Conservation (phyloP, 75 land plant genomes). For the Pinus albicaulis region DNA sequence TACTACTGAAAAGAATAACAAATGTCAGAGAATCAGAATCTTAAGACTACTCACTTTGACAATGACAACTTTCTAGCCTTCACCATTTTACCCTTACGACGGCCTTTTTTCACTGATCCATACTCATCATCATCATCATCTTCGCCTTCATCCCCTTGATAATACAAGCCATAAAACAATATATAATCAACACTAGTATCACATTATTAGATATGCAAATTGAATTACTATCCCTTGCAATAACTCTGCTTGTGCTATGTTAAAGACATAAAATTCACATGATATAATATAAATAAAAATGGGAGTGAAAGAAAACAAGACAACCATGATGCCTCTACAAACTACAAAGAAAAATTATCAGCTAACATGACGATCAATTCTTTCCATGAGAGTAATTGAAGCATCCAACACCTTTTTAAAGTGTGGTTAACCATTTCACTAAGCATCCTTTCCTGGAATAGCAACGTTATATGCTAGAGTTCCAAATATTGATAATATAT, state of each 20-base stretch:
- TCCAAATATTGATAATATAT: too few relatives aligned
- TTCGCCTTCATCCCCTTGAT: slow-evolving; percentile 62
- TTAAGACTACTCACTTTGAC: slow-evolving; percentile 2
- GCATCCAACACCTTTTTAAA: neutral
- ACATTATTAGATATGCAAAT: neutral
- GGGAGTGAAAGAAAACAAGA: neutral
- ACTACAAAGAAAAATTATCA: neutral
- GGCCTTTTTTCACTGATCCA: slow-evolving; percentile 55
- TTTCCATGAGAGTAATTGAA: neutral
- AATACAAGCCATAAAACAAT: neutral
- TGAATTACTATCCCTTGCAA: neutral
- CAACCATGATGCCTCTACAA: neutral
- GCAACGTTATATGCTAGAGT: neutral
- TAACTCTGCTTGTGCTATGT: neutral
- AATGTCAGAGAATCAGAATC: neutral
- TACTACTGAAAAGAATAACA: neutral
- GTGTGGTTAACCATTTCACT: neutral
- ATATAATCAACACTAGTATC: neutral
- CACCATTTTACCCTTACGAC: slow-evolving; percentile 39
- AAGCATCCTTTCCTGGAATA: neutral
- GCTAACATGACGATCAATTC: neutral
- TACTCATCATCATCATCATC: slow-evolving; percentile 39
- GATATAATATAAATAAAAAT: neutral
- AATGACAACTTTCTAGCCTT: slow-evolving; percentile 35
- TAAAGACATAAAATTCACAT: neutral